Base-by-base conservation (phyloP, 176 grass and related monocot species). In the Oryza brachyantha region DNA sequence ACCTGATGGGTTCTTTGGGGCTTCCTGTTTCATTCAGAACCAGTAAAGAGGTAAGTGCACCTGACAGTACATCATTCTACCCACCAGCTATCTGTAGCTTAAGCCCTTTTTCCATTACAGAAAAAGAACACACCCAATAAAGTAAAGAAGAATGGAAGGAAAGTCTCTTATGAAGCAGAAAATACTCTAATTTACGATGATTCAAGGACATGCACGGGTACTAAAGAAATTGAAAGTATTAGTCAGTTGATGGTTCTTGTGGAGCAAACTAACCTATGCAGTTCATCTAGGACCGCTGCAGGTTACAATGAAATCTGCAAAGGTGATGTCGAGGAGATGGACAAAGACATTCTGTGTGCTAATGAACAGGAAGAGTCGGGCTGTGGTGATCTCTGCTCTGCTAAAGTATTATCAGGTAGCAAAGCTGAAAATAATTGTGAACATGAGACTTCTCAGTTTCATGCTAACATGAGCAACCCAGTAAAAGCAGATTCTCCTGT, bases 21-120 rank as follows among this genome's bases (percentile, higher is more conserved):
- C 92, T 98, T 76, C 95, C 95, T 77, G 77, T 94, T 77, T 93
- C 92, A 42, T 98, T 98, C 78, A 84, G 64, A 68, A 85, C 95
- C 76, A 94, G 69, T 76, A 92, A 94, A 84, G 85, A 85, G 86
- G 92, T 88, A 77, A 72, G 76, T 73, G 60, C 29, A 78, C 66
- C 70, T 60, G 5, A 26, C 55, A 24, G 1, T 9, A 57, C 52
- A 24, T 57, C 21, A 28, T 38, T 34, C 54, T 73, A n/a, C 31
- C 70, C 66, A 26, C 11, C 34, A 64, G 29, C 60, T 82, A 62
- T 81, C 32, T 84, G 32, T 57, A 76, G 26, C 62, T 74, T 63
- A 79, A 64, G 11, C 66, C 16, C 5, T 84, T 92, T 64, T 21
- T 80, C 5, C 39, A 59, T 80, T 77, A 21, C 81, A 98, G 95